These are phyloP conservation scores for Cystofilobasidium capitatum DNA, from an alignment of 768 basidiomycete genomes.

Conservation along the genomic window DNA sequence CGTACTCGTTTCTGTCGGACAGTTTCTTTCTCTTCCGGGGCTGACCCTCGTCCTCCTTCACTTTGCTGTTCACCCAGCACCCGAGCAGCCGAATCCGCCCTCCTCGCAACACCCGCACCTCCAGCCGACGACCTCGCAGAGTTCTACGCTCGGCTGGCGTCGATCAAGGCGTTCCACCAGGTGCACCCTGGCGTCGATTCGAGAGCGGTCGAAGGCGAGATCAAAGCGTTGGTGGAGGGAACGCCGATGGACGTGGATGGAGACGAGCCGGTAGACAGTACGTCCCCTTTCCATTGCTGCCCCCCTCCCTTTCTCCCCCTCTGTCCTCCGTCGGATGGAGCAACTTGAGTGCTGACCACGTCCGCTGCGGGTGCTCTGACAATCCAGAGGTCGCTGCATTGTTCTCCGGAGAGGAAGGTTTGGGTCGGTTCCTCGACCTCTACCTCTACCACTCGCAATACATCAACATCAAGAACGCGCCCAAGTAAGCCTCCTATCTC, in stretches of 20 bases:
- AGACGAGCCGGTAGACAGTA: slow-evolving; percentile 72
- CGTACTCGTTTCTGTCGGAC: slow-evolving; percentile 22
- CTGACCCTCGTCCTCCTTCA: neutral
- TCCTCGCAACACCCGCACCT: slow-evolving; percentile 36
- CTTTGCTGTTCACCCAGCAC: slow-evolving; percentile 40
- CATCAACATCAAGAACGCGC: slow-evolving; percentile 76
- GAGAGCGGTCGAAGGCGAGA: slow-evolving; percentile 14
- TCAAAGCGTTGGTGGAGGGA: slow-evolving; percentile 29
- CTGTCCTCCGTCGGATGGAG: slow-evolving; percentile 8
- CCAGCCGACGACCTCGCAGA: slow-evolving; percentile 59
- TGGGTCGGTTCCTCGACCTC: slow-evolving; percentile 89
- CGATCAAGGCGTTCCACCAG: slow-evolving; percentile 91
- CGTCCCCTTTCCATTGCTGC: slow-evolving; percentile 39
- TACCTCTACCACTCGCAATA: slow-evolving; percentile 79
- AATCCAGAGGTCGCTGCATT: slow-evolving; percentile 43
- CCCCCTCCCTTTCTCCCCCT: slow-evolving; percentile 1
- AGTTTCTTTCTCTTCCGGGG: neutral
- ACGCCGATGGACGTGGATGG: slow-evolving; percentile 69
- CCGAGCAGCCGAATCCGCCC: slow-evolving; percentile 34
- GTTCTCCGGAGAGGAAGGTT: slow-evolving; percentile 93
- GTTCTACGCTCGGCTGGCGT: slow-evolving; percentile 91
- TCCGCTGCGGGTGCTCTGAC: neutral
- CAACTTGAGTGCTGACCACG: neutral
- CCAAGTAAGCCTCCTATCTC: slow-evolving; percentile 30
- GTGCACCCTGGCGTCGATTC: slow-evolving; percentile 67